Conservation (phyloP, 2,329 filamentous ascomycete genomes). For the Fonsecaea pugnacius region DNA sequence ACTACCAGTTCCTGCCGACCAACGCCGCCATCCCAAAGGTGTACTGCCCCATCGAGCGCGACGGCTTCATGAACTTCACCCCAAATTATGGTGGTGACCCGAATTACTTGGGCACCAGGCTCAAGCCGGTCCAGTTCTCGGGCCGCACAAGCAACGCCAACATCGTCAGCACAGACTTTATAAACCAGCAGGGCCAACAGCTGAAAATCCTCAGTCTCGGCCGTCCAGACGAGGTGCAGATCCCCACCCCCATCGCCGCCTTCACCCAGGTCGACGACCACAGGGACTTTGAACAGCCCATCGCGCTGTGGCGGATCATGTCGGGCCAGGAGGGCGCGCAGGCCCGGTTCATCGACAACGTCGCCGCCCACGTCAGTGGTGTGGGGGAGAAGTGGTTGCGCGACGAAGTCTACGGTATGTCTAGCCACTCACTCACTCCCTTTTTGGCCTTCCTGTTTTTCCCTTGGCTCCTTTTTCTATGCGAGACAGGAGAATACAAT, state of each 20-base stretch:
- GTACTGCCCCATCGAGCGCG: slow-evolving; percentile 59
- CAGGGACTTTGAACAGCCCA: slow-evolving; percentile 53
- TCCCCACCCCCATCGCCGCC: neutral
- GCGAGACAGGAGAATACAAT: no score
- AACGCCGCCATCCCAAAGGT: slow-evolving; percentile 42
- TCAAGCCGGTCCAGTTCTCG: slow-evolving; percentile 37
- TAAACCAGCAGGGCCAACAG: neutral
- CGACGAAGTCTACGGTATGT: slow-evolving; percentile 56
- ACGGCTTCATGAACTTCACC: slow-evolving; percentile 44
- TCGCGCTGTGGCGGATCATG: slow-evolving; percentile 49
- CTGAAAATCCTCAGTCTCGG: neutral
- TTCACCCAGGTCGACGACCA: slow-evolving; percentile 40
- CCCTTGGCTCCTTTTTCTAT: neutral
- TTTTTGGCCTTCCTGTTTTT: neutral
- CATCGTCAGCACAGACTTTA: slow-evolving; percentile 43
- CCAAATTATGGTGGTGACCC: slow-evolving; percentile 65
- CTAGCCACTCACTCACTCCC: neutral
- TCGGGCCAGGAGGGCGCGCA: slow-evolving; percentile 59
- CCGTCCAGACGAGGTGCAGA: slow-evolving; percentile 8
- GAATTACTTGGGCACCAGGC: slow-evolving; percentile 54
- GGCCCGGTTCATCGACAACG: slow-evolving; percentile 64
- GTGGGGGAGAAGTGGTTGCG: slow-evolving; percentile 64
- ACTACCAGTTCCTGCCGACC: slow-evolving; percentile 48
- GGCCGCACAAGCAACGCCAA: slow-evolving; percentile 44
- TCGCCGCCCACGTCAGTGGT: slow-evolving; percentile 61